Conservation (phyloP, 805 yeast species). For the Lipomyces mesembrius region DNA sequence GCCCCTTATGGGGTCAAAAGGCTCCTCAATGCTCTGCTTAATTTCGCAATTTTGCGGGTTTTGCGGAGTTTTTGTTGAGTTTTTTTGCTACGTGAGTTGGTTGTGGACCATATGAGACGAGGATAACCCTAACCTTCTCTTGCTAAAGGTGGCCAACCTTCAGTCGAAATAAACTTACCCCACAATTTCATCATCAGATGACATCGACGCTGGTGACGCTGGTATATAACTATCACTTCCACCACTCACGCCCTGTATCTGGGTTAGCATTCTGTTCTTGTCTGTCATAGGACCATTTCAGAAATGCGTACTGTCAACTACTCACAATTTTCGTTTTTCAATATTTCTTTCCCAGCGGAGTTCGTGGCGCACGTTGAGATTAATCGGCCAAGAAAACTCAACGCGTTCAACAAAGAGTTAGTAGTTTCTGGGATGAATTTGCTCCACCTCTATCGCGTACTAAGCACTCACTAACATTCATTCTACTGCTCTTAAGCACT, state of each 20-base stretch:
- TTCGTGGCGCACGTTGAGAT: conserved; percentile 62
- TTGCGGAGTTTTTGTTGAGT: no score
- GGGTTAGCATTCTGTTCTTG: neutral
- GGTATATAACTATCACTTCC: no score
- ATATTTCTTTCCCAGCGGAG: conserved; percentile 51
- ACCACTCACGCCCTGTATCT: no score
- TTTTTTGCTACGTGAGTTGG: no score
- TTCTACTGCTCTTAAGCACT: conserved; percentile 41
- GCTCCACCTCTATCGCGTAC: neutral
- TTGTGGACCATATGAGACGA: no score
- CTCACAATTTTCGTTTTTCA: conserved; percentile 44
- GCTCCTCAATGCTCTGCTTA: no score
- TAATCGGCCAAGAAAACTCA: conserved; percentile 63
- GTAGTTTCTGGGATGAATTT: neutral
- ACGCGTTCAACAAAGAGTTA: conserved; percentile 53
- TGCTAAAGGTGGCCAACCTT: no score
- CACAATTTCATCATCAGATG: neutral
- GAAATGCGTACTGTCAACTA: neutral
- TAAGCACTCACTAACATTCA: neutral
- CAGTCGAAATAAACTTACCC: neutral
- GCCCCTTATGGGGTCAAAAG: no score
- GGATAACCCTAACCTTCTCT: no score
- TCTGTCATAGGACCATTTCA: neutral
- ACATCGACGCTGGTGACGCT: no score
- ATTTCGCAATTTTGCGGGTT: no score